Evolutionary conservation across 1,284 basidiomycete genomes (phyloP), one percentile per base, ranked within the genome.

Genomic region (Cutaneotrichosporon cavernicola): DNA sequence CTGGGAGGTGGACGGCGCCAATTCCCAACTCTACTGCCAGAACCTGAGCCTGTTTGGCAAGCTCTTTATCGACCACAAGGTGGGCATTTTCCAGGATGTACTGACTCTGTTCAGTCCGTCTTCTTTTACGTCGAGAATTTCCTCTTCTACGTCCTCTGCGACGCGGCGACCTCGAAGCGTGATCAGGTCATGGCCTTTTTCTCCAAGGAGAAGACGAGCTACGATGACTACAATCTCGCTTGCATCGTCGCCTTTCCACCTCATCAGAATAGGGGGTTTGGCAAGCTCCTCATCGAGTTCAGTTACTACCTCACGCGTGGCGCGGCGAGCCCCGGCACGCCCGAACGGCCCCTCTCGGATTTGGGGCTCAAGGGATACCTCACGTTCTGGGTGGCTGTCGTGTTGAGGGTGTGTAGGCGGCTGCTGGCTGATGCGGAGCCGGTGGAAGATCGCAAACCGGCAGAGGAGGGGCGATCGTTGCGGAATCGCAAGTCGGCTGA

Each of bases 221-320:
- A 93, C 72, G 96, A 99, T 72, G 92, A 95, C 72, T 97, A 95
- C 82, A 99, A 99, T 74, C 85, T 99, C 16, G 96, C 96, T 2
- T 97, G 93, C 79, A 99, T 99, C 72, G 88, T 98, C 68, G 92
- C 92, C 3, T 87, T 99, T 61, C 97, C 96, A 1, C 96, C 94
- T 16, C 94, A 89, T 75, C 96, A 98, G 76, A 86, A 88, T 68
- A 86, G 89, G 72, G 90, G 93, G 8, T 98, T 90, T 73, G 96
- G 95, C 4, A 95, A 92, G 83, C 86, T 99, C 46, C 86, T 99
- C 85, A 98, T 99, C 73, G 96, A 99, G 82, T 97, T 98, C 83
- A 97, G 95, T 76, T 98, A 99, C 76, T 92, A 95, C 73, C 83
- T 98, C 7, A 97, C 92, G 5, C 85, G 89, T 53, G 85, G 76